Percentiles rank a stretch among this genome's conserved stretches.
phyloP scores from a whole-genome alignment of 2,329 filamentous ascomycete genomes.

The Phialemoniopsis sp. region DNA sequence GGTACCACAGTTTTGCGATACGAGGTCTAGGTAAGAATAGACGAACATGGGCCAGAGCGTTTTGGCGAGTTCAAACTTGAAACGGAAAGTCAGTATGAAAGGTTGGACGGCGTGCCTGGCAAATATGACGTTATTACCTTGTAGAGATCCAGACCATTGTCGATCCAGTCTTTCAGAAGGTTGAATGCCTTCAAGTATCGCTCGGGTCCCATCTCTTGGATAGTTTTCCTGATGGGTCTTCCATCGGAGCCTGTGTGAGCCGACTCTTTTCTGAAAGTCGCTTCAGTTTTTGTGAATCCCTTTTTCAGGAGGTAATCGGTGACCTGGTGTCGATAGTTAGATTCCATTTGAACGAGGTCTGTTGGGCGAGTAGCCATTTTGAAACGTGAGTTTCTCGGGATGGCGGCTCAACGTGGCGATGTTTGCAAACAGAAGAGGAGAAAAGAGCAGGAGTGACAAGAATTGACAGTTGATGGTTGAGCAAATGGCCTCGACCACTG shows the following conservation, averaged over 20 bases:
- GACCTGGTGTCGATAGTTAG: conserved; percentile 40
- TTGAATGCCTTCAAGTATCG: conserved; percentile 76
- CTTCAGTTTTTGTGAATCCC: conserved; percentile 88
- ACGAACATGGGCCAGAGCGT: conserved; percentile 92
- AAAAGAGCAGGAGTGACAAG: not conserved
- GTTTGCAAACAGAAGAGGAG: conserved; percentile 1
- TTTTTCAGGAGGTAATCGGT: conserved; percentile 96
- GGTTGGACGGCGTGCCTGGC: conserved; percentile 5
- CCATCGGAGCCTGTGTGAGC: conserved; percentile 78
- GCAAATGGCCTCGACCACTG: too few relatives aligned
- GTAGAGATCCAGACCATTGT: conserved; percentile 90
- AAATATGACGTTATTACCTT: conserved; percentile 63
- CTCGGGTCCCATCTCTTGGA: conserved; percentile 67
- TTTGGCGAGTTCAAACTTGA: conserved; percentile 77
- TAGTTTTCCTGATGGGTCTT: conserved; percentile 61
- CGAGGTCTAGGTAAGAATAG: conserved; percentile 82
- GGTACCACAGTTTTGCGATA: conserved; percentile 64
- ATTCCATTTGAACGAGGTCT: not conserved
- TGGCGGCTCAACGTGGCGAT: too few relatives aligned
- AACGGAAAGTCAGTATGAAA: conserved; percentile 9
- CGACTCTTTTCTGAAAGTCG: conserved; percentile 87
- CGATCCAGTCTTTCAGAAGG: conserved; percentile 76
- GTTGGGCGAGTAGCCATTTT: not conserved
- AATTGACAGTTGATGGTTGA: too few relatives aligned
- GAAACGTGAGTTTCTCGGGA: not conserved